These are phyloP conservation scores for Fusarium equiseti DNA, from an alignment of 2,329 filamentous ascomycete genomes.

Conservation along the genomic window DNA sequence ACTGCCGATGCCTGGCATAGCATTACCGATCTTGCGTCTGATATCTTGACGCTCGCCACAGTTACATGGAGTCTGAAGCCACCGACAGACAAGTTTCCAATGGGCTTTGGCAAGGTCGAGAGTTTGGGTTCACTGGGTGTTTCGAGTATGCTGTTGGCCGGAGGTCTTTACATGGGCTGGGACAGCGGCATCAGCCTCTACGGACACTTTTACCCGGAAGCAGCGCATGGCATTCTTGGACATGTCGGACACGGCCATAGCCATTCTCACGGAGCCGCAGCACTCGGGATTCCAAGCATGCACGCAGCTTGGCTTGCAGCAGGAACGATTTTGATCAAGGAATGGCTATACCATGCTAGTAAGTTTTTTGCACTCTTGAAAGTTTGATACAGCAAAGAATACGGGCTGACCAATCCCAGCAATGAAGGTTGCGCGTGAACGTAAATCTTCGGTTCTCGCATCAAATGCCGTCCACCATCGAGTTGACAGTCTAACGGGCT, in stretches of 20 bases:
- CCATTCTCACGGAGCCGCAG: conserved; percentile 66
- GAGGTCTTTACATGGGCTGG: conserved; percentile 92
- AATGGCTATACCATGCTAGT: conserved; percentile 98
- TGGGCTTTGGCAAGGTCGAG: conserved; percentile 97
- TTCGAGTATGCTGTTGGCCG: conserved; percentile 88
- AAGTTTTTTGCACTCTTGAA: conserved; percentile 57
- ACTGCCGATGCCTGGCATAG: conserved; percentile 96
- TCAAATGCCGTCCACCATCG: conserved; percentile 98
- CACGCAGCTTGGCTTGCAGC: conserved; percentile 95
- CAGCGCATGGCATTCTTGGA: conserved; percentile 72
- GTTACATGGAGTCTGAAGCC: conserved; percentile 93
- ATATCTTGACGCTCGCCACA: conserved; percentile 92
- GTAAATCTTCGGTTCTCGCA: conserved; percentile 94
- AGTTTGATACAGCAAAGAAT: neutral
- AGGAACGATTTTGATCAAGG: conserved; percentile 91
- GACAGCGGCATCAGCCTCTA: conserved; percentile 77
- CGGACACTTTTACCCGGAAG: conserved; percentile 78
- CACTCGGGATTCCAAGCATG: conserved; percentile 76
- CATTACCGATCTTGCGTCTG: conserved; percentile 93
- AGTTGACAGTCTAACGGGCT: conserved; percentile 93
- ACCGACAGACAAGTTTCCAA: conserved; percentile 85
- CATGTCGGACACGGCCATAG: conserved; percentile 74
- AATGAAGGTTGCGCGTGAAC: conserved; percentile 94
- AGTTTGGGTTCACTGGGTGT: conserved; percentile 93
- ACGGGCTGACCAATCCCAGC: conserved; percentile 63